Conservation (phyloP, 352 stramenopile species). For the Phytophthora rubi region DNA sequence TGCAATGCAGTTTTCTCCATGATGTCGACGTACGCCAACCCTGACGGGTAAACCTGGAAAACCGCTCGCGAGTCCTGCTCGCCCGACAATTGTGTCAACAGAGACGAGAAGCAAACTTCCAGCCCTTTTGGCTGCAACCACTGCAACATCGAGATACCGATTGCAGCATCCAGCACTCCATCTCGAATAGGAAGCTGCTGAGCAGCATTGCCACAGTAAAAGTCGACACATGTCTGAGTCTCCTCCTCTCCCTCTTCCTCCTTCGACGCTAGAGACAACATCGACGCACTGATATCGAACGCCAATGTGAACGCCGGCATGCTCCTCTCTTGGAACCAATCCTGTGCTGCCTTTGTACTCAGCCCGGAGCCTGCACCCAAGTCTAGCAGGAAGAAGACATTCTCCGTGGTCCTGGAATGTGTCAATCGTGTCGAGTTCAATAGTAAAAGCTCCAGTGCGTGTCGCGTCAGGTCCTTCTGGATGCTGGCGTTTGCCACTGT, state of each 20-base stretch:
- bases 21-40: slow-evolving; percentile 52
- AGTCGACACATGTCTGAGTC: slow-evolving; percentile 35
- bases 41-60: slow-evolving; percentile 79
- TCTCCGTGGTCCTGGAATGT: slow-evolving; percentile 9
- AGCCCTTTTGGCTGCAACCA: slow-evolving; percentile 73
- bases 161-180: slow-evolving; percentile 50
- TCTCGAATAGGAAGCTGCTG: slow-evolving; percentile 64
- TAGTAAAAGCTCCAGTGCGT: slow-evolving; percentile 64
- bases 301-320: slow-evolving; percentile 53
- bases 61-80: slow-evolving; percentile 35
- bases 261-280: slow-evolving; percentile 56
- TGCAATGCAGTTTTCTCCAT: slow-evolving; percentile 62
- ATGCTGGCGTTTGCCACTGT: slow-evolving; percentile 70
- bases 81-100: slow-evolving; percentile 42
- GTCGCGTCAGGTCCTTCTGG: slow-evolving; percentile 69
- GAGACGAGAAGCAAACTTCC: slow-evolving; percentile 61
- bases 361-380: slow-evolving; percentile 75
- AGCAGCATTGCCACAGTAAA: slow-evolving; percentile 74
- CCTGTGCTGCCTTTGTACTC: slow-evolving; percentile 59
- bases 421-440: slow-evolving; percentile 22
- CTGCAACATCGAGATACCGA: slow-evolving; percentile 87
- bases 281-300: slow-evolving; percentile 80
- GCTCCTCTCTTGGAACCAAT: slow-evolving; percentile 49
- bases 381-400: slow-evolving; percentile 62
- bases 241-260: slow-evolving; percentile 3